Conservation (phyloP, 75 land plant genomes). For the Cupressus sempervirens region DNA sequence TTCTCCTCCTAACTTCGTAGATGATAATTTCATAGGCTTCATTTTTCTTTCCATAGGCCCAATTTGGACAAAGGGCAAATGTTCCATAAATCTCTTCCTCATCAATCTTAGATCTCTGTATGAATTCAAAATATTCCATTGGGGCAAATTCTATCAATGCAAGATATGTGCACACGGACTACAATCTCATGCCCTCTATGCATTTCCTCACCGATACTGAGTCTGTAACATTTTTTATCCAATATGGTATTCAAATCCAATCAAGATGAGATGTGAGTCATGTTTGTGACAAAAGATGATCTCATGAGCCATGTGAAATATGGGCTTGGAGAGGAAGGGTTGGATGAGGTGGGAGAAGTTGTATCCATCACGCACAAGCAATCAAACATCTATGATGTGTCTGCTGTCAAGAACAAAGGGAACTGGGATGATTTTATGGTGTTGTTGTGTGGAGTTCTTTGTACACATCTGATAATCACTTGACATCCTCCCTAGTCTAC, state of each 20-base stretch:
- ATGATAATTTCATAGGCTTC: constrained; percentile 73
- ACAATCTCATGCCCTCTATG: constrained; percentile 65
- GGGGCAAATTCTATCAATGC: constrained; percentile 28
- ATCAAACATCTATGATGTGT: constrained; percentile 68
- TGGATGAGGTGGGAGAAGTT: constrained; percentile 24
- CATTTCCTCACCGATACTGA: constrained; percentile 50
- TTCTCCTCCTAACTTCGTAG: constrained; percentile 58
- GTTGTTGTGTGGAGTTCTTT: constrained; percentile 51
- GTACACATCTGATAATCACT: too few species aligned
- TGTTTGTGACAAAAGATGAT: constrained; percentile 61
- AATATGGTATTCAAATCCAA: constrained; percentile 53
- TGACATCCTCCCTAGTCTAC: too few species aligned
- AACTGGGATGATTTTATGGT: constrained; percentile 72
- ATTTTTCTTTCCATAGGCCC: constrained; percentile 35
- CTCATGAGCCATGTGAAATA: constrained; percentile 45
- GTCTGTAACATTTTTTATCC: constrained; percentile 46
- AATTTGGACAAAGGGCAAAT: constrained; percentile 42
- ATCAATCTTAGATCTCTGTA: constrained; percentile 65
- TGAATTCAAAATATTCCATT: constrained; percentile 69
- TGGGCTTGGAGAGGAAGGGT: constrained; percentile 27
- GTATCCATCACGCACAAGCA: constrained; percentile 45
- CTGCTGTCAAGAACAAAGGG: constrained; percentile 86
- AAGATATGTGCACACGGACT: constrained; percentile 48
- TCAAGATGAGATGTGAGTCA: constrained; percentile 70
- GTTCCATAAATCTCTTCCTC: constrained; percentile 44